Conservation (phyloP, 352 stramenopile species). For the Phytopythium helicoides region DNA sequence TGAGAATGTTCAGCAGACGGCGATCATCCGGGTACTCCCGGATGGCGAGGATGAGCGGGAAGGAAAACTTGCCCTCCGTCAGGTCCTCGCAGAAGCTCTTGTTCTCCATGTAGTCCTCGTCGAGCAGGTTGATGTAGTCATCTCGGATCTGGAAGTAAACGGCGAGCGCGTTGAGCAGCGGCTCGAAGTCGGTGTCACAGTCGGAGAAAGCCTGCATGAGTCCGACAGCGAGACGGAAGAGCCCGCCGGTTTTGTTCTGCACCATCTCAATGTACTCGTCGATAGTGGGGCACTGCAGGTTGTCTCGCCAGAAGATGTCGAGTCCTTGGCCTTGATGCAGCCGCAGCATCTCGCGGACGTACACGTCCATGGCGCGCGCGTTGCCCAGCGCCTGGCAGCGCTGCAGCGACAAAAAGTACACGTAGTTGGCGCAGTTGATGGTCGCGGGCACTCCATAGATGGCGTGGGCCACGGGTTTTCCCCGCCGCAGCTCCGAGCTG, state of each 20-base stretch:
- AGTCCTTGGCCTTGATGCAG: constrained; percentile 95
- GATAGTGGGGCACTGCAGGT: constrained; percentile 86
- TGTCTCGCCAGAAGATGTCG: constrained; percentile 95
- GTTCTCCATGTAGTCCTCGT: constrained; percentile 96
- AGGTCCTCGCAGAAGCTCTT: constrained; percentile 98
- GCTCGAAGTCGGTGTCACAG: constrained; percentile 70
- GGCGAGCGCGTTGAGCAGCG: constrained; percentile 92
- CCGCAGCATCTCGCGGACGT: constrained; percentile 94
- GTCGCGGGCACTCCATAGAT: constrained; percentile 96
- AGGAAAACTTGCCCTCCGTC: constrained; percentile 97
- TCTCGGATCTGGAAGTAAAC: constrained; percentile 99
- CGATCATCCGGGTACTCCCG: constrained; percentile 70
- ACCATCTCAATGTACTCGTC: constrained; percentile 95
- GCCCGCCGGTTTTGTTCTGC: constrained; percentile 96
- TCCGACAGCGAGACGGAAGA: constrained; percentile 96
- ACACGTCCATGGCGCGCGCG: constrained; percentile 83
- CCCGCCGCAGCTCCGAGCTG: constrained; percentile 93
- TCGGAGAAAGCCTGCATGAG: constrained; percentile 92
- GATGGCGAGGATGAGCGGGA: constrained; percentile 85
- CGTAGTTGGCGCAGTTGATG: constrained; percentile 99
- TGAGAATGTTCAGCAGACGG: constrained; percentile 94
- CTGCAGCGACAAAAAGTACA: constrained; percentile 97
- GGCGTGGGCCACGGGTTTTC: constrained; percentile 93
- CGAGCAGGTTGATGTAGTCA: constrained; percentile 97
- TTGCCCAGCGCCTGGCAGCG: constrained; percentile 88